Evolutionary conservation across 345 rosid genomes (phyloP).

Genomic region (Citrus hindsii): DNA sequence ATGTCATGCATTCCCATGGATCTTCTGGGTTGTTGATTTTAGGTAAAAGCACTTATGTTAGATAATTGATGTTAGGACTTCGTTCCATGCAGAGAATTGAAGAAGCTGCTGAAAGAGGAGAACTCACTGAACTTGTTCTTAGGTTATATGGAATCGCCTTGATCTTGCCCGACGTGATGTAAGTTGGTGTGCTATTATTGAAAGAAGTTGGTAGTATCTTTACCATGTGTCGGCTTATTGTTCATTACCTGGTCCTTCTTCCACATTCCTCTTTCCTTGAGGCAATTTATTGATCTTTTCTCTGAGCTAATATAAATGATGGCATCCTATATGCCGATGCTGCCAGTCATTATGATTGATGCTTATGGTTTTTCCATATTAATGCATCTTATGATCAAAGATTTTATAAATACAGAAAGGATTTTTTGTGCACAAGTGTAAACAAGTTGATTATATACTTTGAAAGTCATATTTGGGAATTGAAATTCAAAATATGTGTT

Average conservation of each 20-base stretch:
- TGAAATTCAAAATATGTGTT: neutral
- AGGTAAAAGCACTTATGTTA: neutral
- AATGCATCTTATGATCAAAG: neutral
- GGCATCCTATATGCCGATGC: neutral
- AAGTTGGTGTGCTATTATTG: conserved; percentile 15
- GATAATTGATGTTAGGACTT: neutral
- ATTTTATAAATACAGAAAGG: neutral
- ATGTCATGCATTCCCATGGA: neutral
- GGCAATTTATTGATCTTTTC: neutral
- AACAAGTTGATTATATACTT: neutral
- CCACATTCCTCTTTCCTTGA: neutral
- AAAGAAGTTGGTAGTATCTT: neutral
- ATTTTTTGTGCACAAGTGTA: too few species aligned
- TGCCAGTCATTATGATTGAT: neutral
- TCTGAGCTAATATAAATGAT: neutral
- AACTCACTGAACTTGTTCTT: conserved; percentile 61
- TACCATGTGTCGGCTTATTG: neutral
- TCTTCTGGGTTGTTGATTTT: neutral
- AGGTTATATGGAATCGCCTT: conserved; percentile 73
- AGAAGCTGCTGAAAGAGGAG: conserved; percentile 71
- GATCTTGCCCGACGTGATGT: conserved; percentile 77
- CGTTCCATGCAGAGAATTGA: conserved; percentile 49
- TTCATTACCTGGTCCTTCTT: neutral
- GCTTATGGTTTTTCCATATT: neutral
- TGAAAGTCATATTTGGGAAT: neutral